Evolutionary conservation across 2,329 filamentous ascomycete genomes (phyloP).

Genomic region (Ceratocystis diversiconidia): DNA sequence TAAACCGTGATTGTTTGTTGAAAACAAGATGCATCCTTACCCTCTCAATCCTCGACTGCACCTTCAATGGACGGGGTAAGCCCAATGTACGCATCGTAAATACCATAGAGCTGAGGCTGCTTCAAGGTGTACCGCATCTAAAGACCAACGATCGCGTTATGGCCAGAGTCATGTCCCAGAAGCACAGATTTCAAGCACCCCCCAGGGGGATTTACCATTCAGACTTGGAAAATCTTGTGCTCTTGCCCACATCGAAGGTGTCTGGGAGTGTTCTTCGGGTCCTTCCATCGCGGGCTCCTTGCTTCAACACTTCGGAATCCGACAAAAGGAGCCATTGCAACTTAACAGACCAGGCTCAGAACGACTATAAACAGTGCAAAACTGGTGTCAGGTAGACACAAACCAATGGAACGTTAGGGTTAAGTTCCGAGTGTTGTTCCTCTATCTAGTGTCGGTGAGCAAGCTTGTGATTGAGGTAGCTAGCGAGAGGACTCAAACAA

Average conservation of each 20-base stretch:
- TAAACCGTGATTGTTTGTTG: slow-evolving; percentile 34
- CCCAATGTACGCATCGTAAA: slow-evolving; percentile 5
- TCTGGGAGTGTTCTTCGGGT: slow-evolving; percentile 39
- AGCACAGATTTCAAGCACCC: slow-evolving; percentile 60
- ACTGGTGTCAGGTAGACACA: slow-evolving; percentile 30
- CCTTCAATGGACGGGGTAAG: slow-evolving; percentile 3
- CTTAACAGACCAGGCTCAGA: slow-evolving; percentile 44
- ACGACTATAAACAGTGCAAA: slow-evolving; percentile 53
- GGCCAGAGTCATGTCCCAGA: slow-evolving; percentile 50
- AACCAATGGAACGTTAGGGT: slow-evolving; percentile 70
- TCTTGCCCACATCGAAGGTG: slow-evolving; percentile 39
- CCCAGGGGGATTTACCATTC: slow-evolving; percentile 55
- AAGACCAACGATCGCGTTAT: slow-evolving; percentile 23
- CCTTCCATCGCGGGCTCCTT: slow-evolving; percentile 32
- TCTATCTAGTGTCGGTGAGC: slow-evolving; percentile 26
- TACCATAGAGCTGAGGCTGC: not conserved
- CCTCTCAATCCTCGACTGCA: slow-evolving; percentile 22
- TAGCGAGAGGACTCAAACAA: slow-evolving; percentile 30
- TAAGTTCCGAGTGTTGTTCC: slow-evolving; percentile 77
- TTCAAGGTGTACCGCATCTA: not conserved
- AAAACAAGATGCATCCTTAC: slow-evolving; percentile 26
- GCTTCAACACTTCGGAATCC: slow-evolving; percentile 29
- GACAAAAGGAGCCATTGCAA: slow-evolving; percentile 24
- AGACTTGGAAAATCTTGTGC: slow-evolving; percentile 56
- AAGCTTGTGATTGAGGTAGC: slow-evolving; percentile 22